Percentiles rank a stretch among this genome's conserved stretches.
Evolutionary conservation across 2,329 filamentous ascomycete genomes (phyloP).

Genomic region (Trichophyton rubrum): DNA sequence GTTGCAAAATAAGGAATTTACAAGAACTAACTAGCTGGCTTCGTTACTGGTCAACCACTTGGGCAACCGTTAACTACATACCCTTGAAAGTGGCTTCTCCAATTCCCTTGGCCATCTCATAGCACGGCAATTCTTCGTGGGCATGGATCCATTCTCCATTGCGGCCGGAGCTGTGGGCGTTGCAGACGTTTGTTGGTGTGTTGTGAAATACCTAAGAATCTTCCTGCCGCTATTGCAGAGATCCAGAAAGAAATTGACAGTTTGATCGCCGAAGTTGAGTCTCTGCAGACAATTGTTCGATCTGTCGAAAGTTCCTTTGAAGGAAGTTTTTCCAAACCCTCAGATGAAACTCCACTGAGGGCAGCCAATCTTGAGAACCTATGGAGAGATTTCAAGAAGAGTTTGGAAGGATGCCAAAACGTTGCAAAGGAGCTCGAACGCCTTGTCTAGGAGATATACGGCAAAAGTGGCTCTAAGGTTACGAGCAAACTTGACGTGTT

Average conservation of each 20-base stretch:
- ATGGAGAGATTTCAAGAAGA: background rate
- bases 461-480: constrained; percentile 8
- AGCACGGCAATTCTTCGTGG: no score
- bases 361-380: background rate
- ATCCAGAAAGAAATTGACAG: constrained; percentile 13
- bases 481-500: constrained; percentile 16
- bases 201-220: constrained; percentile 12
- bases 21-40: no score
- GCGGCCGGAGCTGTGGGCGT: constrained; percentile 6
- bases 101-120: no score
- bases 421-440: constrained; percentile 5
- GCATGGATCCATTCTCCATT: constrained; percentile 14
- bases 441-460: constrained; percentile 9
- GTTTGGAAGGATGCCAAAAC: constrained; percentile 1
- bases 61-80: no score
- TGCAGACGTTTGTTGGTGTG: constrained; percentile 10
- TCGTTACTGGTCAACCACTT: no score
- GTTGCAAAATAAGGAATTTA: no score
- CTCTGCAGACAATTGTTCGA: constrained; percentile 8
- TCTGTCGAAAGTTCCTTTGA: constrained; percentile 8
- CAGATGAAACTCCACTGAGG: background rate
- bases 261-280: constrained; percentile 12
- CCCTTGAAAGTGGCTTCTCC: no score
- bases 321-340: background rate
- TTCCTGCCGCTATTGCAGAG: constrained; percentile 3